A percentile compares a stretch with the other conserved stretches of the same genome.
Evolutionary conservation across 495 filamentous ascomycete species (phyloP).

Genomic region (Penicillium bovifimosum): DNA sequence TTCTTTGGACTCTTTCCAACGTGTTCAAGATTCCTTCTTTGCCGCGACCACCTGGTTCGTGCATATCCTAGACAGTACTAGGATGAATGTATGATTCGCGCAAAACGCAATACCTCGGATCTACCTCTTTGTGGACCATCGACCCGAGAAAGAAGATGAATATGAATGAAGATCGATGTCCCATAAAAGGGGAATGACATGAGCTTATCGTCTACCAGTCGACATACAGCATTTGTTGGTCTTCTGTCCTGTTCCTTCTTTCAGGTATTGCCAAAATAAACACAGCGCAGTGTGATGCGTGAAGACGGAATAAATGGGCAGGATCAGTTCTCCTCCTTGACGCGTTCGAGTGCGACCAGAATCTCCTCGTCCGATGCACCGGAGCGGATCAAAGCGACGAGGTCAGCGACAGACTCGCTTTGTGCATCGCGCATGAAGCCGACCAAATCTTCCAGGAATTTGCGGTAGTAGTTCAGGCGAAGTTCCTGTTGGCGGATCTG

Average conservation of each 20-base stretch:
- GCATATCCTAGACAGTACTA: not conserved
- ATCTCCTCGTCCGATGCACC: slow-evolving; percentile 31
- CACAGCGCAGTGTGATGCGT: not conserved
- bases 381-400: slow-evolving; percentile 31
- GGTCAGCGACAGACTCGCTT: slow-evolving; percentile 17
- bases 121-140: not conserved
- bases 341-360: slow-evolving; percentile 17
- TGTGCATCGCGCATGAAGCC: slow-evolving; percentile 24
- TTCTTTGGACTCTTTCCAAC: not conserved
- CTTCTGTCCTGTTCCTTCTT: not conserved
- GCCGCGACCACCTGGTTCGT: not conserved
- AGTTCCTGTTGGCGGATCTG: not conserved
- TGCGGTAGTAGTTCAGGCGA: slow-evolving; percentile 23
- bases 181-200: not conserved
- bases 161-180: not conserved
- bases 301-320: not conserved
- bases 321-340: not conserved
- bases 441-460: slow-evolving; percentile 29
- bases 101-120: not conserved
- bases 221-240: not conserved
- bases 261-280: too few relatives aligned
- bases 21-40: not conserved
- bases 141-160: not conserved
- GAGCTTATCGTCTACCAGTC: not conserved
- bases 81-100: not conserved